Evolutionary conservation across 768 basidiomycete species (phyloP), one percentile per base, ranked within the genome.

Genomic region (Lepiota brunneoincarnata): DNA sequence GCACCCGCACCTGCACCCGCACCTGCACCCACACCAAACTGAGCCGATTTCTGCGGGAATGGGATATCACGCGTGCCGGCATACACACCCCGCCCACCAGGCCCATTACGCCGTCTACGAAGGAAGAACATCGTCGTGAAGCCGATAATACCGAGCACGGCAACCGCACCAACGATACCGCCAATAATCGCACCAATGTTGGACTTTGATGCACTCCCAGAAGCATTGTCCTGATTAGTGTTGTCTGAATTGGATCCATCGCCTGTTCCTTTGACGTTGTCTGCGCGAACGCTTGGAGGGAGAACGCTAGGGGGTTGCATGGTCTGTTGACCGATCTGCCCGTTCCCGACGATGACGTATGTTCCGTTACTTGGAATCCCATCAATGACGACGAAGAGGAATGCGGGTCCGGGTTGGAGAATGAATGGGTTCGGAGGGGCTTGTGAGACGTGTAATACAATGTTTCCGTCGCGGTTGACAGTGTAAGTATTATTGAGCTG

Each of bases 401-500:
- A 74, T 0, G 82, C 89, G 6, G 95, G 94, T 4, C 95, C 95
- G 4, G 96, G 95, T 62, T 89, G 86, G 75, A 97, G 81, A 62
- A 98, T 61, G 65, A 91, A 88, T 9, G 94, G 74, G 69, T 90
- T 93, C 0, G 92, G 89, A 0, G 91, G 92, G 6, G 83, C 77
- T 65, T 95, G 94, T 1, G 87, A 72, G 41, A 91, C 88, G 67
- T 95, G 87, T 2, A 97, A 72, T 7, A 79, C 81, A 59, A 91
- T 85, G 15, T 86, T 82, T 17, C 89, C 87, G 58, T 93, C 83
- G n/a, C 63, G 67, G 65, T 90, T 82, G 52, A 93, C 88, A 0
- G 84, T 88, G 73, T 86, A 96, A 0, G 93, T 89, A 63, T 81
- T 88, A 68, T 94, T 87, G 50, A 97, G 81, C 71, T 95, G 84